Evolutionary conservation across 2,329 filamentous ascomycete genomes (phyloP).

Genomic region (Sporothrix brunneoviolacea): DNA sequence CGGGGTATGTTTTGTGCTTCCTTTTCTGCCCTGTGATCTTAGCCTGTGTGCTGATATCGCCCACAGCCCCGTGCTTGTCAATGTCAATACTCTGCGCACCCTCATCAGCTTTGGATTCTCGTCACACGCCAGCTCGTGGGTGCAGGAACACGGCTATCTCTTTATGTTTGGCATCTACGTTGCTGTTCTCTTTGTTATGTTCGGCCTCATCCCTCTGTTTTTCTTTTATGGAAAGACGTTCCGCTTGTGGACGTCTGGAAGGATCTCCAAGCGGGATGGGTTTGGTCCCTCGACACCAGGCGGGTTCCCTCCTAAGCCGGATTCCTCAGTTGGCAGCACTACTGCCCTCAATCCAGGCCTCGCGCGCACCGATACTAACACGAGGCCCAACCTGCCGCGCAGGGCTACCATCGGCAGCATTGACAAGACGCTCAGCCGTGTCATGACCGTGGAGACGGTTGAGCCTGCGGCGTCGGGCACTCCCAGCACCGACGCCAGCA

Average conservation of each 20-base stretch:
- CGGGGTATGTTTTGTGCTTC: conserved; percentile 13
- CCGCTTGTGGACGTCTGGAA: conserved; percentile 24
- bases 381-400: background rate
- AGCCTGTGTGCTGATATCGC: no score
- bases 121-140: conserved; percentile 25
- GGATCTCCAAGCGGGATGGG: no score
- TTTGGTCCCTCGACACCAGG: no score
- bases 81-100: conserved; percentile 26
- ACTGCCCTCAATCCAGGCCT: background rate
- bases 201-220: conserved; percentile 23
- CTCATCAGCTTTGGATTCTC: conserved; percentile 28
- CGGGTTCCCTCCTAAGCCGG: no score
- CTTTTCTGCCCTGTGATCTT: background rate
- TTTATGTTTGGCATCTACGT: conserved; percentile 25
- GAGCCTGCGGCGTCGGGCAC: background rate
- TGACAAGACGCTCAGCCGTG: conserved; percentile 4
- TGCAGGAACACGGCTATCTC: conserved; percentile 23
- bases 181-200: conserved; percentile 25
- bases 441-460: conserved; percentile 8
- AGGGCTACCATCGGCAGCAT: conserved; percentile 8
- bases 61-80: conserved; percentile 28
- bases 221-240: conserved; percentile 23
- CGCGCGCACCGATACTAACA: no score
- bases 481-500: no score
- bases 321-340: background rate